A percentile compares a stretch with the other conserved stretches of the same genome.
These are phyloP conservation scores for Diplosphaera chodatii DNA, from an alignment of 139 green algal species.

Conservation along the genomic window DNA sequence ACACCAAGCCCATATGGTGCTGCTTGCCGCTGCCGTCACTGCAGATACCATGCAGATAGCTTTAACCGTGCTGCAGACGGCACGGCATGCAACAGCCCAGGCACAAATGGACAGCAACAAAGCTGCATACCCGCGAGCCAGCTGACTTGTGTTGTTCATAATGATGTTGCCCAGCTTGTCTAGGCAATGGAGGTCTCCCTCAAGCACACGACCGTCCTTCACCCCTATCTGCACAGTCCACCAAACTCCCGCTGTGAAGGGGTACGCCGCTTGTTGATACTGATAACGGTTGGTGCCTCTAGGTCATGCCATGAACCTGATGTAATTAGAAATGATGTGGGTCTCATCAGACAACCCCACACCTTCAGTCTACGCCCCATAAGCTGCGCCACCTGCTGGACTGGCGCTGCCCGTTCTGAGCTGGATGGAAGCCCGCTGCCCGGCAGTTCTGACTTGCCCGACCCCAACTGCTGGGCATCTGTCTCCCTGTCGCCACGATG, in stretches of 20 bases:
- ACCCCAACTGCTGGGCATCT: neutral
- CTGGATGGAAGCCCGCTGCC: no score
- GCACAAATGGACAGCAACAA: neutral
- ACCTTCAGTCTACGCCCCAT: neutral
- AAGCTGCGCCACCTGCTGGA: neutral
- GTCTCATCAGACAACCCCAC: no score
- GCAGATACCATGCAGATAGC: neutral
- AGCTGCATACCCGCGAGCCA: neutral
- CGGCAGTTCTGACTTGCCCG: no score
- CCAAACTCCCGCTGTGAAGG: no score
- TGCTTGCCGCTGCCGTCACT: neutral
- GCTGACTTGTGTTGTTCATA: slow-evolving; percentile 23
- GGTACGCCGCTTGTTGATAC: neutral
- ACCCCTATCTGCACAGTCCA: slow-evolving; percentile 22
- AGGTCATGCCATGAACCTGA: no score
- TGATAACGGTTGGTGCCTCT: no score
- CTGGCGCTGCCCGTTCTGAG: neutral
- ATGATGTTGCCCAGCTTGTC: slow-evolving; percentile 48
- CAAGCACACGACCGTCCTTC: slow-evolving; percentile 25
- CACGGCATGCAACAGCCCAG: no score
- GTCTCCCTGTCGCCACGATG: no score
- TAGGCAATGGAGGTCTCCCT: slow-evolving; percentile 32
- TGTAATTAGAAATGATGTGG: no score
- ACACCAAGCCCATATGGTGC: slow-evolving; percentile 16
- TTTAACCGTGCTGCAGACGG: no score